A percentile compares a stretch with the other conserved stretches of the same genome.
Conservation (phyloP, 441 rosid species). For the Francoa sonchifolia region DNA sequence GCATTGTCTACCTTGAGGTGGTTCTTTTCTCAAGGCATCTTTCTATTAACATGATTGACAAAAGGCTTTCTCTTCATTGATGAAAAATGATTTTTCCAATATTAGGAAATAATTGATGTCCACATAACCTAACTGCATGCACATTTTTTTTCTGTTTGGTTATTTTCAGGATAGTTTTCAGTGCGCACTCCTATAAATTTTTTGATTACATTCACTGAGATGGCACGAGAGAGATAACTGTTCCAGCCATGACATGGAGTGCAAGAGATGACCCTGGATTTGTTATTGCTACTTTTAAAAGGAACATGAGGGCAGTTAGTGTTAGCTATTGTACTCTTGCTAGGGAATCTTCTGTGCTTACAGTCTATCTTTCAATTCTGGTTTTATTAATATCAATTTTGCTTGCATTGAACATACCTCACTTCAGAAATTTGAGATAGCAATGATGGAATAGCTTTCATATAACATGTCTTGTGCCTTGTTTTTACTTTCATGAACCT, state of each 20-base stretch:
- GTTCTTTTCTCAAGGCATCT: not conserved
- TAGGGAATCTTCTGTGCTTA: slow-evolving; percentile 34
- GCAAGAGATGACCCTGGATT: slow-evolving; percentile 51
- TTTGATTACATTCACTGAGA: slow-evolving; percentile 37
- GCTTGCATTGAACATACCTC: slow-evolving; percentile 14
- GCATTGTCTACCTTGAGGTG: not conserved
- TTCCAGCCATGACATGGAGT: slow-evolving; percentile 54
- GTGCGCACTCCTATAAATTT: slow-evolving; percentile 41
- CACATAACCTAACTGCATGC: not conserved
- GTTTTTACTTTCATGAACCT: too few species aligned
- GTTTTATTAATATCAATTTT: slow-evolving; percentile 13
- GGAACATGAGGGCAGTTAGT: slow-evolving; percentile 21
- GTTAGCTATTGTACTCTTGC: slow-evolving; percentile 43
- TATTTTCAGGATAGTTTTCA: slow-evolving; percentile 40
- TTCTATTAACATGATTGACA: not conserved
- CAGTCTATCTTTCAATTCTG: slow-evolving; percentile 18
- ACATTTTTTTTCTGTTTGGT: not conserved
- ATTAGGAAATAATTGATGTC: too few species aligned
- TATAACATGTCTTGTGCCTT: slow-evolving; percentile 9
- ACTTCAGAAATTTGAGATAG: slow-evolving; percentile 9
- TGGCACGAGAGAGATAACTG: slow-evolving; percentile 48
- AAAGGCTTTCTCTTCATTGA: not conserved
- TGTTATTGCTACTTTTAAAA: slow-evolving; percentile 32
- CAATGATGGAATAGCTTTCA: slow-evolving; percentile 3
- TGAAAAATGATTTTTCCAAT: too few species aligned